Evolutionary conservation across 1,284 basidiomycete species (phyloP).

Genomic region (Microbotryum silenes-acaulis): DNA sequence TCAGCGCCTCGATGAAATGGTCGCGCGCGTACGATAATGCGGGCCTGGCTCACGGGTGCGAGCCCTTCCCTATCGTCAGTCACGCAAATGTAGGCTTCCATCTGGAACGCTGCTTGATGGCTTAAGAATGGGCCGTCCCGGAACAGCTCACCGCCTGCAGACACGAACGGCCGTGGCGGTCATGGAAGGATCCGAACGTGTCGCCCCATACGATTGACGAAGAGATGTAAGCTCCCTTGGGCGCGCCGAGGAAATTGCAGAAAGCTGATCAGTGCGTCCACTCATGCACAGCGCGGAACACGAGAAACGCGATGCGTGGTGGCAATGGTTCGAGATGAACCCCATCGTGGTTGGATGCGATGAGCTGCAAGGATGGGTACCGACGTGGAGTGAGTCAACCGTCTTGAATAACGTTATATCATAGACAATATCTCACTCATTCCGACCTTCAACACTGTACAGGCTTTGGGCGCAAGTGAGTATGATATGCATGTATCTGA

Average conservation of each 20-base stretch:
- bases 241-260: no score
- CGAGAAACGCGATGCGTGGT: slow-evolving; percentile 23
- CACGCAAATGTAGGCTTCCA: no score
- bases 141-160: slow-evolving; percentile 23
- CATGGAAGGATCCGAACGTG: slow-evolving; percentile 27
- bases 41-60: slow-evolving; percentile 12
- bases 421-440: neutral
- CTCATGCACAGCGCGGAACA: slow-evolving; percentile 16
- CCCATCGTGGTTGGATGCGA: slow-evolving; percentile 40
- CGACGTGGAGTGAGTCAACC: slow-evolving; percentile 34
- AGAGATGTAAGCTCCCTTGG: slow-evolving; percentile 10
- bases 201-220: slow-evolving; percentile 10
- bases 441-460: no score
- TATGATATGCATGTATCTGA: neutral
- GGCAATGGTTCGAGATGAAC: slow-evolving; percentile 41
- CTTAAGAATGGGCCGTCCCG: neutral
- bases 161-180: slow-evolving; percentile 30
- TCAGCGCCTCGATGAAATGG: slow-evolving; percentile 7
- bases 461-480: slow-evolving; percentile 19
- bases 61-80: slow-evolving; percentile 27
- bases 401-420: neutral
- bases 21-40: slow-evolving; percentile 12
- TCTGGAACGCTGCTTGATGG: neutral
- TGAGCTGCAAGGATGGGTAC: slow-evolving; percentile 39
- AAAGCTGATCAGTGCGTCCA: no score